These are phyloP conservation scores for Jamesozyma jinghongensis DNA, from an alignment of 805 yeast species.

Conservation along the genomic window DNA sequence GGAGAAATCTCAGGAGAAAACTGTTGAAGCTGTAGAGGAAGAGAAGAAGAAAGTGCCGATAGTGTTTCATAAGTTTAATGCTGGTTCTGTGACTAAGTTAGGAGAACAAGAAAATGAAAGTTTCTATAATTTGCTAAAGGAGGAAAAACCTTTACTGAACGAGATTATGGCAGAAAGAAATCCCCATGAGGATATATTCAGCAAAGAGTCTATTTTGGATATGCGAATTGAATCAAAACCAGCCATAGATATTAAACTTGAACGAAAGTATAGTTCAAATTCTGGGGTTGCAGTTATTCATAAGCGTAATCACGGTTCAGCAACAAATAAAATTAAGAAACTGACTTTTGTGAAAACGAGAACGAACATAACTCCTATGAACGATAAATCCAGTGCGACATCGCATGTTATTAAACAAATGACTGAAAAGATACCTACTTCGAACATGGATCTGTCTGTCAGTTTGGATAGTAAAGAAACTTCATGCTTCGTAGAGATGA, in stretches of 20 bases:
- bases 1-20: background rate
- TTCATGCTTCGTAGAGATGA: background rate
- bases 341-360: constrained; percentile 4
- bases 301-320: background rate
- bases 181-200: too few relatives aligned
- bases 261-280: constrained; percentile 3
- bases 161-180: too few relatives aligned
- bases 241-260: constrained; percentile 2
- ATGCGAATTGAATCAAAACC: too few relatives aligned
- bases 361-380: background rate
- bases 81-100: background rate
- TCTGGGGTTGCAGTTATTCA: background rate
- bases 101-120: background rate
- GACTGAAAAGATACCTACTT: background rate
- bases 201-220: too few relatives aligned
- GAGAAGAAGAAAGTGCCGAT: constrained; percentile 1
- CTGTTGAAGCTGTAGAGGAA: background rate
- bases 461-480: background rate
- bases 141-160: background rate
- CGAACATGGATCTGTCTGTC: background rate
- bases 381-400: background rate
- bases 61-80: constrained; percentile 3
- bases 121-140: background rate
- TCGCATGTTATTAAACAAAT: background rate
- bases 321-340: constrained; percentile 3